phyloP scores from a whole-genome alignment of 2,329 filamentous ascomycete species.

The Ophiostoma angusticollis region DNA sequence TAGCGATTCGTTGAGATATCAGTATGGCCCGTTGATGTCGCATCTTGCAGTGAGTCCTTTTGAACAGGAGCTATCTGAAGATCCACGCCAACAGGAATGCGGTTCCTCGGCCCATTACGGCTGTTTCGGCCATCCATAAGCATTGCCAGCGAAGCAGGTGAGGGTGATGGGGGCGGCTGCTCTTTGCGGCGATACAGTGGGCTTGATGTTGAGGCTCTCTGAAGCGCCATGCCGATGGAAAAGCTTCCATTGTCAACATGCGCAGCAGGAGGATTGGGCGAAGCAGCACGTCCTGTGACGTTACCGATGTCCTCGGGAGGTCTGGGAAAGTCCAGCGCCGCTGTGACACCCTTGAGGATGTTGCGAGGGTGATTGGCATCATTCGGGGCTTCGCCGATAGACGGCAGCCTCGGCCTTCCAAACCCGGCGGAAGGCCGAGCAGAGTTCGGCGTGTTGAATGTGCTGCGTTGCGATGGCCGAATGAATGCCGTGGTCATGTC shows the following conservation, averaged over 20 bases:
- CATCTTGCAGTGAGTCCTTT: conserved; percentile 36
- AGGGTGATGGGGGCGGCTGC: conserved; percentile 54
- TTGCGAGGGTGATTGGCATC: conserved; percentile 18
- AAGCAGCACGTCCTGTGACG: conserved; percentile 18
- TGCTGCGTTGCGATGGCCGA: conserved; percentile 53
- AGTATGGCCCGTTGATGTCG: conserved; percentile 44
- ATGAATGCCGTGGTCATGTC: conserved; percentile 56
- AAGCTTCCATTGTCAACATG: conserved; percentile 22
- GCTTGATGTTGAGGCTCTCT: conserved; percentile 54
- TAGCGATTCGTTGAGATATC: conserved; percentile 39
- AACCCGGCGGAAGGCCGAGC: conserved; percentile 52
- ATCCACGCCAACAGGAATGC: conserved; percentile 58
- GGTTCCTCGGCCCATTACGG: conserved; percentile 60
- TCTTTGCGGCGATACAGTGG: conserved; percentile 40
- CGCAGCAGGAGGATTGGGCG: conserved; percentile 26
- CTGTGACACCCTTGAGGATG: conserved; percentile 14
- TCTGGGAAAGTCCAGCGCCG: conserved; percentile 5
- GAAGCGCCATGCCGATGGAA: conserved; percentile 33
- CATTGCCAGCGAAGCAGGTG: conserved; percentile 48
- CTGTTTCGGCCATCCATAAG: conserved; percentile 47
- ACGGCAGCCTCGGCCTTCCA: conserved; percentile 54
- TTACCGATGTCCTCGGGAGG: conserved; percentile 18
- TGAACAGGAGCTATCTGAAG: conserved; percentile 41
- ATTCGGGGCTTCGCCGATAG: conserved; percentile 56
- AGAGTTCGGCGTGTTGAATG: conserved; percentile 56